Conservation (phyloP, 768 basidiomycete species). For the Lentinula lateritia region DNA sequence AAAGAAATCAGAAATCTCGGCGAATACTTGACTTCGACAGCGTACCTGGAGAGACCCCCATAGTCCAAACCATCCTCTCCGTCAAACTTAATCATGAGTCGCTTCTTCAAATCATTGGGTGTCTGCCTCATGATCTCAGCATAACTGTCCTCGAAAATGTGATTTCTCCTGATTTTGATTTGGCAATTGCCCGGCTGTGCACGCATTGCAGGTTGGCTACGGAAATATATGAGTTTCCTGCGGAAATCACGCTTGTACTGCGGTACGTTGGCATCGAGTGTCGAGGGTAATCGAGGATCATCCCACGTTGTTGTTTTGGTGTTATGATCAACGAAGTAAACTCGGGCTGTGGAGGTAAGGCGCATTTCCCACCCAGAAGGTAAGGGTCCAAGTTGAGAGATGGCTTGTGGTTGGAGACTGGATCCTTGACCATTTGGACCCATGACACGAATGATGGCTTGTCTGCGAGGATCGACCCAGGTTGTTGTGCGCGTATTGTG, state of each 20-base stretch:
- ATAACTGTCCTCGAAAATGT: conserved; percentile 99
- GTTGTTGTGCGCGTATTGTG: conserved; percentile 99
- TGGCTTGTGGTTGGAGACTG: conserved; percentile 88
- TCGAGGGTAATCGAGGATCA: conserved; percentile 93
- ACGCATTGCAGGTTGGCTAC: conserved; percentile 96
- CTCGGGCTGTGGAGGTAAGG: conserved; percentile 93
- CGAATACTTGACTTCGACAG: conserved; percentile 4
- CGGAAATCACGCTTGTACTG: conserved; percentile 99
- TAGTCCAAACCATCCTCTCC: conserved; percentile 99
- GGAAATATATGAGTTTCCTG: conserved; percentile 98
- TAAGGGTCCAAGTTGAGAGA: conserved; percentile 92
- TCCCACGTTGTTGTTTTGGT: conserved; percentile 99
- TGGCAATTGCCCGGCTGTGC: conserved; percentile 99
- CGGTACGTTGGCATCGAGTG: conserved; percentile 93
- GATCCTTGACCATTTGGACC: conserved; percentile 88
- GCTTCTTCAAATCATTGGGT: conserved; percentile 96
- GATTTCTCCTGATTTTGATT: conserved; percentile 96
- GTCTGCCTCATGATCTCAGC: conserved; percentile 99
- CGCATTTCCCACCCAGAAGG: conserved; percentile 99
- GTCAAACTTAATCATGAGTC: conserved; percentile 99
- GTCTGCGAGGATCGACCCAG: conserved; percentile 99
- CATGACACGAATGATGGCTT: conserved; percentile 95
- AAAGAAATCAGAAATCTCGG: not conserved
- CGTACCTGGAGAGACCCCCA: conserved; percentile 91
- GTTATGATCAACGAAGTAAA: conserved; percentile 99